Evolutionary conservation across 352 stramenopile genomes (phyloP).

Genomic region (Aphanomyces astaci): DNA sequence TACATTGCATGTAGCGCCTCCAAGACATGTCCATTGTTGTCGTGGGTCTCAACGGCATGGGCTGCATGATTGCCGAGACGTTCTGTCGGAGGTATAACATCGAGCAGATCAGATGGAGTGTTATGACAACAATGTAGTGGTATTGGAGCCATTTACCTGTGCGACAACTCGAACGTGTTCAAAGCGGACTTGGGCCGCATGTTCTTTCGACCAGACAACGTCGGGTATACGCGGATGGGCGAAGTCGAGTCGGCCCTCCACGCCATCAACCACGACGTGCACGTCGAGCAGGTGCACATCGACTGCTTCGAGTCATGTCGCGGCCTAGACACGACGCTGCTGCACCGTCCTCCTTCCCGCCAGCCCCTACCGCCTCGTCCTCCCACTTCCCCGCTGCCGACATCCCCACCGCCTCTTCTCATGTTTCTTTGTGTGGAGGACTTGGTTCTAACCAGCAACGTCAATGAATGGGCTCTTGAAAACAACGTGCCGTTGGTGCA

Average conservation of each 20-base stretch:
- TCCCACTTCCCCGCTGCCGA: not conserved
- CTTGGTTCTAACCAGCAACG: constrained; percentile 27
- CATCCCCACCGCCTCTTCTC: constrained; percentile 18
- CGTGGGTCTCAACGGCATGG: constrained; percentile 40
- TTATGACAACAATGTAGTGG: constrained; percentile 26
- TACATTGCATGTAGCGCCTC: constrained; percentile 27
- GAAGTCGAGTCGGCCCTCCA: constrained; percentile 28
- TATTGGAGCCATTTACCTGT: constrained; percentile 33
- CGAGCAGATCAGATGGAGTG: not conserved
- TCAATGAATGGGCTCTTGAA: constrained; percentile 45
- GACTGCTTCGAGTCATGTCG: not conserved
- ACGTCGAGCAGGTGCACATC: constrained; percentile 18
- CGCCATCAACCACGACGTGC: constrained; percentile 32
- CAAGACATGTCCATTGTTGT: constrained; percentile 32
- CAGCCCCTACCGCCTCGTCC: not conserved
- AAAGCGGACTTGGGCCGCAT: constrained; percentile 34
- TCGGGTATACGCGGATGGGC: constrained; percentile 29
- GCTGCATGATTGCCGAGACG: constrained; percentile 33
- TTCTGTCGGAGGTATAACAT: constrained; percentile 37
- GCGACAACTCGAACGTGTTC: constrained; percentile 28
- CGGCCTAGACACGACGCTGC: not conserved
- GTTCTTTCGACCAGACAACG: constrained; percentile 30
- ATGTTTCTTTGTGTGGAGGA: constrained; percentile 34
- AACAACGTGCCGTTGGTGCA: constrained; percentile 33
- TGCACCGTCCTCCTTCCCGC: not conserved